phyloP scores from a whole-genome alignment of 23 red algal genomes.

The Gracilaria gracilis region DNA sequence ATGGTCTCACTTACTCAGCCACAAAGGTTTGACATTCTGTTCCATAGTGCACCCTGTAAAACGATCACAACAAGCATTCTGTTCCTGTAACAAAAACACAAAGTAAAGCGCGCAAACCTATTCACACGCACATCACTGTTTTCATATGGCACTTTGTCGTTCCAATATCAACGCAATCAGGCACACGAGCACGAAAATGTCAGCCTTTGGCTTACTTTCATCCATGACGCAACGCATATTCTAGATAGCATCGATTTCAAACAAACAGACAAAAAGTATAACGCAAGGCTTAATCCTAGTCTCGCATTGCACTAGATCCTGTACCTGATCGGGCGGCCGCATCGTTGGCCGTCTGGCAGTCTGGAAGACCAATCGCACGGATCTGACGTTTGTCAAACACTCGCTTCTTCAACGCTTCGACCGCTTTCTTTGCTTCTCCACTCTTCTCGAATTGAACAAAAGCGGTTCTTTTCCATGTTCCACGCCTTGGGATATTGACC shows the following conservation, averaged over 20 bases:
- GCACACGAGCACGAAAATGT: slow-evolving; percentile 38
- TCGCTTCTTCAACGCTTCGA: slow-evolving; percentile 45
- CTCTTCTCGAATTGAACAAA: slow-evolving; percentile 45
- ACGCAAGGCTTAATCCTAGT: background rate
- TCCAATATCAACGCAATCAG: slow-evolving; percentile 29
- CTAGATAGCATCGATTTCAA: background rate
- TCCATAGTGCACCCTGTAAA: slow-evolving; percentile 20
- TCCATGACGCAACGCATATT: slow-evolving; percentile 5
- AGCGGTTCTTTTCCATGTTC: slow-evolving; percentile 42
- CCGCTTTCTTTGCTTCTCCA: slow-evolving; percentile 41
- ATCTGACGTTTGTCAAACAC: slow-evolving; percentile 68
- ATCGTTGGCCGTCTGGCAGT: slow-evolving; percentile 28
- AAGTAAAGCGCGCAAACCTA: slow-evolving; percentile 13
- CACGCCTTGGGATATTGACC: slow-evolving; percentile 53
- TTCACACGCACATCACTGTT: slow-evolving; percentile 21
- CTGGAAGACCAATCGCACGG: slow-evolving; percentile 31
- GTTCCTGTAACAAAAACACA: slow-evolving; percentile 33
- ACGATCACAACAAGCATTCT: slow-evolving; percentile 13
- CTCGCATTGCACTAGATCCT: slow-evolving; percentile 20
- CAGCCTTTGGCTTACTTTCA: background rate
- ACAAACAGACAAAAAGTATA: slow-evolving; percentile 10
- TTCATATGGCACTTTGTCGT: background rate
- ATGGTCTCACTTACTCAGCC: slow-evolving; percentile 28
- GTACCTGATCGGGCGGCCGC: slow-evolving; percentile 52
- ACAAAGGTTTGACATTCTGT: slow-evolving; percentile 29